Percentiles rank a stretch among this genome's conserved stretches.
These are phyloP conservation scores for Dictyostelium purpureum DNA, from an alignment of 78 protist genomes.

Conservation along the genomic window DNA sequence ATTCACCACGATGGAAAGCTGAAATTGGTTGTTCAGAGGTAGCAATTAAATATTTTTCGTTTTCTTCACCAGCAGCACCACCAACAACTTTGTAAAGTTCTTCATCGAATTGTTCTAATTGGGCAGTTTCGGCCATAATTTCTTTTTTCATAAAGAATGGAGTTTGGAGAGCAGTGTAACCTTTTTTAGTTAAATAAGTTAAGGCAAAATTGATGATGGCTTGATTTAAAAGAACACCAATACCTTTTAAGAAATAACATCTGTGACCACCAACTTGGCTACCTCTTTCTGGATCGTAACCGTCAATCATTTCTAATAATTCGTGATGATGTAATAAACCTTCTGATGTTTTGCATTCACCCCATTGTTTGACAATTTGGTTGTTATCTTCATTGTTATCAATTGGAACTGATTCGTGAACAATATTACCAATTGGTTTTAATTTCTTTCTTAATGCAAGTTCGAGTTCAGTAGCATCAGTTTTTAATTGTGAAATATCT, in stretches of 20 bases:
- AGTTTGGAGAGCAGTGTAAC: conserved; percentile 93
- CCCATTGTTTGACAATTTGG: conserved; percentile 71
- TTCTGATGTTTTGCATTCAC: conserved; percentile 69
- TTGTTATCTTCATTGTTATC: conserved; percentile 90
- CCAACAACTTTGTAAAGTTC: conserved; percentile 97
- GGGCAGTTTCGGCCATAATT: conserved; percentile 97
- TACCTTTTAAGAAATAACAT: conserved; percentile 95
- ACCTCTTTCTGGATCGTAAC: conserved; percentile 88
- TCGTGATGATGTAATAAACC: conserved; percentile 87
- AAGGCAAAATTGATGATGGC: conserved; percentile 95
- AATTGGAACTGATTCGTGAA: conserved; percentile 94
- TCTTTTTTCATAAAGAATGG: conserved; percentile 97
- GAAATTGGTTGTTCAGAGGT: conserved; percentile 99
- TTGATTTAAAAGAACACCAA: conserved; percentile 91
- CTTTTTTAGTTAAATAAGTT: conserved; percentile 72
- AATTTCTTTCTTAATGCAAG: background rate
- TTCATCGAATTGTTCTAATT: conserved; percentile 99
- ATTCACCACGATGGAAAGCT: conserved; percentile 94
- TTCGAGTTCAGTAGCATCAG: conserved; percentile 31
- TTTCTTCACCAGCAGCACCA: conserved; percentile 84
- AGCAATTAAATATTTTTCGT: conserved; percentile 99
- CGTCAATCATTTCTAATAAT: conserved; percentile 92
- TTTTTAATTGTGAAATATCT: conserved; percentile 3
- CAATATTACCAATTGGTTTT: conserved; percentile 94
- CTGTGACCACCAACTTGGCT: conserved; percentile 94